Evolutionary conservation across 1,139 yeast species (phyloP).

Genomic region (Diutina pseudorugosa): DNA sequence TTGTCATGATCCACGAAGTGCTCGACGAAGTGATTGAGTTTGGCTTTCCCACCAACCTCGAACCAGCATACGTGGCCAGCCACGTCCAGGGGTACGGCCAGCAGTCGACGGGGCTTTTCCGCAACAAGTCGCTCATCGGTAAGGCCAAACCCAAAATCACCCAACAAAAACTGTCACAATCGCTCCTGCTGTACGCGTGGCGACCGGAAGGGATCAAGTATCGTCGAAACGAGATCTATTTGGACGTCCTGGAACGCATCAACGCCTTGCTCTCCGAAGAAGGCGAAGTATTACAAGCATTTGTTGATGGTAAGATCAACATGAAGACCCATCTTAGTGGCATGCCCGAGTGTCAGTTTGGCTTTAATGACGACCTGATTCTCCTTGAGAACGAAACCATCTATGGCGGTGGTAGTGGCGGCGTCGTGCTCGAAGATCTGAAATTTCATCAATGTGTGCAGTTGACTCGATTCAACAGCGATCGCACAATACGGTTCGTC

Average conservation of each 20-base stretch:
- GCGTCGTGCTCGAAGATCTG: constrained; percentile 45
- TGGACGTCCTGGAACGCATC: constrained; percentile 68
- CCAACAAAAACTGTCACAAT: background rate
- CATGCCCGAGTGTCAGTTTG: constrained; percentile 56
- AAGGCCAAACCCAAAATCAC: constrained; percentile 6
- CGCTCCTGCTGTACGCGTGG: constrained; percentile 37
- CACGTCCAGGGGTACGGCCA: background rate
- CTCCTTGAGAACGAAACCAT: constrained; percentile 11
- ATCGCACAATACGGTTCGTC: constrained; percentile 56
- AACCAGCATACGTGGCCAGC: constrained; percentile 20
- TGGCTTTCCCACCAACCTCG: constrained; percentile 75
- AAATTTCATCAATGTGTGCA: constrained; percentile 82
- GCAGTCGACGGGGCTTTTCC: background rate
- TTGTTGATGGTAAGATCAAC: constrained; percentile 66
- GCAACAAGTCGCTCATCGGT: background rate
- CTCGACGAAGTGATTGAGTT: constrained; percentile 69
- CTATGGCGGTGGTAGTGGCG: constrained; percentile 8
- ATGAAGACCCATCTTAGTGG: constrained; percentile 71
- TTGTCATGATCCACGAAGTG: constrained; percentile 59
- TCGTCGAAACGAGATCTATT: constrained; percentile 68
- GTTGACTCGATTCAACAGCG: constrained; percentile 53
- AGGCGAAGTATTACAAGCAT: constrained; percentile 53
- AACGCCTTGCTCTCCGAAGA: constrained; percentile 52
- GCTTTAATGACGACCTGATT: constrained; percentile 35
- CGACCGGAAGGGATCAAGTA: constrained; percentile 61